Percentiles rank a stretch among this genome's conserved stretches.
phyloP scores from a whole-genome alignment of 306 rosid species.

The Quercus bicolor region DNA sequence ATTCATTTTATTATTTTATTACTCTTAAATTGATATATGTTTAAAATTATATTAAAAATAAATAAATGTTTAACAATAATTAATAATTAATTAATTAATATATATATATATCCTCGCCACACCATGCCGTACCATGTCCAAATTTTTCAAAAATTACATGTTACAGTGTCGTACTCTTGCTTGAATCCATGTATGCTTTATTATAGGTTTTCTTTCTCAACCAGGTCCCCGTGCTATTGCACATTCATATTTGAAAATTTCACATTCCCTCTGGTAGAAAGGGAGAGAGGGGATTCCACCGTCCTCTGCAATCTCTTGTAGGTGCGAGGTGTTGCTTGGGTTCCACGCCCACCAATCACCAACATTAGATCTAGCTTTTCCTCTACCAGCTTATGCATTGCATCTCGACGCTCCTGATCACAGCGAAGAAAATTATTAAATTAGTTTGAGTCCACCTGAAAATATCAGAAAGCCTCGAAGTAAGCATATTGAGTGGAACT shows the following conservation, averaged over 20 bases:
- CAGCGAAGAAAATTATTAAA: constrained; percentile 7
- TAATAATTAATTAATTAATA: too few species aligned
- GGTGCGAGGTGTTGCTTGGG: constrained; percentile 95
- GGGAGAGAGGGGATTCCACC: constrained; percentile 76
- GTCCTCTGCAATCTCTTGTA: constrained; percentile 93
- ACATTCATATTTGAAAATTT: neutral
- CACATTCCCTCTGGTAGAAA: neutral
- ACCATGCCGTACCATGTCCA: too few species aligned
- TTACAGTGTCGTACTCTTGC: too few species aligned
- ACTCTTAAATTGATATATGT: too few species aligned
- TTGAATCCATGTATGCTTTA: too few species aligned
- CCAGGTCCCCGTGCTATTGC: constrained; percentile 83
- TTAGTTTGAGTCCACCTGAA: neutral
- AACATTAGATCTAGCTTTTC: constrained; percentile 61
- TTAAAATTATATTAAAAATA: too few species aligned
- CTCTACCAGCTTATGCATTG: constrained; percentile 81
- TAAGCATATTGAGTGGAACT: neutral
- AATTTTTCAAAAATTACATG: too few species aligned
- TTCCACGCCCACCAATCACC: constrained; percentile 97
- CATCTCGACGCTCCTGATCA: constrained; percentile 91
- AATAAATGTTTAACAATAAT: too few species aligned
- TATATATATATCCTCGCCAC: too few species aligned
- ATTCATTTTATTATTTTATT: too few species aligned
- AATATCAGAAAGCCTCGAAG: neutral
- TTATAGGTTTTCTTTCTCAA: constrained; percentile 66